These are phyloP conservation scores for Fusarium sp. DNA, from an alignment of 2,329 filamentous ascomycete genomes.

Conservation along the genomic window DNA sequence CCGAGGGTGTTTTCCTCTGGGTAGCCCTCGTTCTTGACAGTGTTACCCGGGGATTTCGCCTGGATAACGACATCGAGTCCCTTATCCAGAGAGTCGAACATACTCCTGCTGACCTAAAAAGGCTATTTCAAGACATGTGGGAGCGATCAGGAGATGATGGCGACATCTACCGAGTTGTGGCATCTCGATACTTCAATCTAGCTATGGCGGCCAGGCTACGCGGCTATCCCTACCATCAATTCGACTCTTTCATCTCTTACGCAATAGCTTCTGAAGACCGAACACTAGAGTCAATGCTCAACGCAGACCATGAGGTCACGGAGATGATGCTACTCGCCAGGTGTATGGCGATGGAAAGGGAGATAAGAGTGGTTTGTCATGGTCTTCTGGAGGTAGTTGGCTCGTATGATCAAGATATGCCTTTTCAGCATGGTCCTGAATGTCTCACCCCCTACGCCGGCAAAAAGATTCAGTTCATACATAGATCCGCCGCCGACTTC, in stretches of 20 bases:
- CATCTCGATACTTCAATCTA: not conserved
- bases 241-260: rapidly evolving
- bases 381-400: not conserved
- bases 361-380: not conserved
- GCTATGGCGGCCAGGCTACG: not conserved
- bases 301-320: rapidly evolving
- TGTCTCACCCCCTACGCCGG: too few relatives aligned
- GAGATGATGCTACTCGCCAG: rapidly evolving
- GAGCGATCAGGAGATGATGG: not conserved
- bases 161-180: not conserved
- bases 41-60: not conserved
- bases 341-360: not conserved
- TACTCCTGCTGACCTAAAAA: not conserved
- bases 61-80: rapidly evolving
- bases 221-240: rapidly evolving
- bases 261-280: not conserved
- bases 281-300: rapidly evolving
- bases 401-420: rapidly evolving
- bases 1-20: constrained; percentile 1
- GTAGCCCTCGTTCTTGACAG: not conserved
- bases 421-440: too few relatives aligned
- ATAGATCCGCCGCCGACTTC: too few relatives aligned
- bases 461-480: too few relatives aligned
- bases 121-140: constrained; percentile 1
- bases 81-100: not conserved